Evolutionary conservation across 176 grass and related monocot species (phyloP), one percentile per base, ranked within the genome.

Genomic region (Eragrostis curvula): DNA sequence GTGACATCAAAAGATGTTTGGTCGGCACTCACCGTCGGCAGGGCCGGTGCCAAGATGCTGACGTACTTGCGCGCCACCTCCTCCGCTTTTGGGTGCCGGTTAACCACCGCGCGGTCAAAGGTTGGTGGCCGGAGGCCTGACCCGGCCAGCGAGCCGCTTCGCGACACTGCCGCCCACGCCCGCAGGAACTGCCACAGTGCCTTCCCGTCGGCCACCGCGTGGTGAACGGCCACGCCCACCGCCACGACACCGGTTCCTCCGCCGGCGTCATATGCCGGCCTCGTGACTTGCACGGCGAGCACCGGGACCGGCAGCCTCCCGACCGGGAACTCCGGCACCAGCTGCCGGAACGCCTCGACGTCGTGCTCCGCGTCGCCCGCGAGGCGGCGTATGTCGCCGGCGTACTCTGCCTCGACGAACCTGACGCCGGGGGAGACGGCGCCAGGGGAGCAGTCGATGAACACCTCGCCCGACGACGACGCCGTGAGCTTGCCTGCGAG

Each of bases 181-280:
- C 60, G 57, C 51, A 94, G 39, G 79, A 94, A 94, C 75, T 56
- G 62, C 86, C 92, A 94, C 28, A 91, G 30, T 32, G 79, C 86
- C 29, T 52, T 59, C 0, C 88, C 89, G 27, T 94, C 92, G 21
- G 40, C 82, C 12, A 73, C 83, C 1, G 32, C 50, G 24, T 94
- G 92, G 66, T 78, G 70, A n/a, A 88, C 10, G n/a, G 92, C 46
- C n/a, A 88, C 68, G 0, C 92, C 88, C 5, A 94, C 49, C 2
- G 80, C 79, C 70, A 84, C 55, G 32, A 21, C 24, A 6, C 15
- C 6, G 3, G n/a, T n/a, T n/a, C n/a, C n/a, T 1, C 17, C 15
- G 5, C 9, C 1, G n/a, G n/a, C n/a, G n/a, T n/a, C n/a, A n/a
- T 39, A 41, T 8, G 28, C 53, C 1, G 75, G 46, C 40, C 77